Evolutionary conservation across 176 grass and related monocot species (phyloP), one percentile per base, ranked within the genome.

Genomic region (Oropetium thomaeum): DNA sequence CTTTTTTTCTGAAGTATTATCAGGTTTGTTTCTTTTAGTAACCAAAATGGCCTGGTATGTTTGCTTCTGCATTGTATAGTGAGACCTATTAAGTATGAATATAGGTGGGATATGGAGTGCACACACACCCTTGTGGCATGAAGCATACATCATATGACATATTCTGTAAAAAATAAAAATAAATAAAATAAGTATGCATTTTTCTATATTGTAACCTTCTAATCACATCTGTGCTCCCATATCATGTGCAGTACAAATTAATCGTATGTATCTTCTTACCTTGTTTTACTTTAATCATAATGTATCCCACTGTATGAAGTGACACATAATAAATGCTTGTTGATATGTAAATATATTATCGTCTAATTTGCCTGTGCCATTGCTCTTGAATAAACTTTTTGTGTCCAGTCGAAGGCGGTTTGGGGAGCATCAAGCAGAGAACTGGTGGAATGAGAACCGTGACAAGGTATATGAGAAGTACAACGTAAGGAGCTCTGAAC

Each of bases 381-480:
- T 26, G 71, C 37, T 5, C 53, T 9, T 25, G 27, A 20, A 9
- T 22, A 8, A 84, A 72, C 25, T 14, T 66, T 15, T 62, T 9
- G 0, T 38, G 23, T 71, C 2, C 75, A 79, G 96, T 37, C 92
- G 96, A 58, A 88, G 89, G 81, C 90, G 89, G 53, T 99, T 99
- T 58, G 85, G 87, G 23, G 96, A 99, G 87, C 92, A 99, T 69
- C 96, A 99, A 61, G 96, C 96, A 39, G 92, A 95, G 82, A 74
- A 71, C 67, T 99, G 96, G 96, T 99, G 96, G 96, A 90, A 88
- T 28, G 96, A 99, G 81, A 99, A 99, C 48, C 89, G 89, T 15
- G 79, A 90, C 71, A 92, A 88, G 72, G 96, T 99, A 2, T 96
- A 99, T 0, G 96, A 99, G 45, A 90, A 84, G 65, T 99, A 99